Percentiles rank a stretch among this genome's conserved stretches.
Evolutionary conservation across 1,284 basidiomycete species (phyloP).

Genomic region (Boletus semigastroideus): DNA sequence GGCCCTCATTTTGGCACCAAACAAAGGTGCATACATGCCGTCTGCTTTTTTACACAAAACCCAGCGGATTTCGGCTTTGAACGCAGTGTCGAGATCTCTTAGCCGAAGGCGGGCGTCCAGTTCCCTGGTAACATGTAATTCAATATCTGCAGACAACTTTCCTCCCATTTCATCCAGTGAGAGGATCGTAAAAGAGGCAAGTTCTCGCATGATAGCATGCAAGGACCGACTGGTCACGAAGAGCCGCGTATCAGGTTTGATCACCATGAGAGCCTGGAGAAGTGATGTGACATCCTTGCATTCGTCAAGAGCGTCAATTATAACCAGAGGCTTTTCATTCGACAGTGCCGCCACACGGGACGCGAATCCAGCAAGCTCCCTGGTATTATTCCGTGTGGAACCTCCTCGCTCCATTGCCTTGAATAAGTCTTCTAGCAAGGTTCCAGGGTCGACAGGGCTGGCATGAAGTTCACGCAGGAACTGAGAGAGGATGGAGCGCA

Average conservation of each 20-base stretch:
- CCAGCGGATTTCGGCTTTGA: not conserved
- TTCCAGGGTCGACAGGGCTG: not conserved
- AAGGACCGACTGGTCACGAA: constrained; percentile 5
- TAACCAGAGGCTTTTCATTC: not conserved
- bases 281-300: not conserved
- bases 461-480: not conserved
- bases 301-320: constrained; percentile 10
- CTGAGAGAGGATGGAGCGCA: constrained; percentile 5
- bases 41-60: not conserved
- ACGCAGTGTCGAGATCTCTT: not conserved
- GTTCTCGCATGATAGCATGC: not conserved
- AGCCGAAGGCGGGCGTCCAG: not conserved
- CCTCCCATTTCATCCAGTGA: constrained; percentile 1
- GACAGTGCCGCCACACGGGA: not conserved
- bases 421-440: not conserved
- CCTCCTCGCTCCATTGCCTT: not conserved
- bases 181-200: not conserved
- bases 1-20: too few species aligned
- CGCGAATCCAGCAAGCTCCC: not conserved
- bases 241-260: not conserved
- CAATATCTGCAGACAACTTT: not conserved
- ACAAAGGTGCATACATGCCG: not conserved
- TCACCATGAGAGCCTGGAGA: not conserved
- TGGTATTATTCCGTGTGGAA: not conserved
- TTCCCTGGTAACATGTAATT: constrained; percentile 1